Percentiles rank a stretch among this genome's conserved stretches.
phyloP scores from a whole-genome alignment of 2,329 filamentous ascomycete species.

The Colletotrichum karsti region DNA sequence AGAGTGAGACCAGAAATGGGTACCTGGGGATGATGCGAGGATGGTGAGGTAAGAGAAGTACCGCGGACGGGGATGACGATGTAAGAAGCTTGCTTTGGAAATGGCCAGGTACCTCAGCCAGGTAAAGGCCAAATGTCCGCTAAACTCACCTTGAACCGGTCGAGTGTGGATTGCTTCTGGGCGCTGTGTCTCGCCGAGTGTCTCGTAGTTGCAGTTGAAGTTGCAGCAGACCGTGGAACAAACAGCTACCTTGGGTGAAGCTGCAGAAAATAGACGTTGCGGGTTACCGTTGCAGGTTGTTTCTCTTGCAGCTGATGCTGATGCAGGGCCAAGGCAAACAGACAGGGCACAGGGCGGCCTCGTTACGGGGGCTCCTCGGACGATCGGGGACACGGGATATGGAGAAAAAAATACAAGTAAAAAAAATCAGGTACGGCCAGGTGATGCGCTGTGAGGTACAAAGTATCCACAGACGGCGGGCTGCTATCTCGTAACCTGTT shows the following conservation, averaged over 20 bases:
- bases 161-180: background rate
- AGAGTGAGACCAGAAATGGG: background rate
- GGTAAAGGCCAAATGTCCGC: background rate
- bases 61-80: background rate
- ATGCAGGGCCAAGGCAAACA: background rate
- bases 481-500: conserved; percentile 22
- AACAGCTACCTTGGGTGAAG: no score
- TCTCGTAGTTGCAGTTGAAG: conserved; percentile 8
- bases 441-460: background rate
- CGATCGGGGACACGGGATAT: background rate
- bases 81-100: background rate
- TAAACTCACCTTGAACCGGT: conserved; percentile 1
- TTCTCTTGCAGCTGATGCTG: background rate
- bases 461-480: conserved; percentile 19
- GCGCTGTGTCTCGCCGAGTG: conserved; percentile 15
- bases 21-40: background rate
- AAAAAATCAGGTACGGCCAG: conserved; percentile 12
- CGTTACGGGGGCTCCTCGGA: conserved; percentile 22
- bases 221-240: background rate
- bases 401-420: background rate
- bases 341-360: background rate
- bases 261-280: conserved; percentile 15
- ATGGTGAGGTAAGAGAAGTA: conserved; percentile 1
- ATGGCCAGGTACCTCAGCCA: background rate
- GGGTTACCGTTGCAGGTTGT: background rate